phyloP scores from a whole-genome alignment of 805 yeast species.

The Peterozyma xylosa region DNA sequence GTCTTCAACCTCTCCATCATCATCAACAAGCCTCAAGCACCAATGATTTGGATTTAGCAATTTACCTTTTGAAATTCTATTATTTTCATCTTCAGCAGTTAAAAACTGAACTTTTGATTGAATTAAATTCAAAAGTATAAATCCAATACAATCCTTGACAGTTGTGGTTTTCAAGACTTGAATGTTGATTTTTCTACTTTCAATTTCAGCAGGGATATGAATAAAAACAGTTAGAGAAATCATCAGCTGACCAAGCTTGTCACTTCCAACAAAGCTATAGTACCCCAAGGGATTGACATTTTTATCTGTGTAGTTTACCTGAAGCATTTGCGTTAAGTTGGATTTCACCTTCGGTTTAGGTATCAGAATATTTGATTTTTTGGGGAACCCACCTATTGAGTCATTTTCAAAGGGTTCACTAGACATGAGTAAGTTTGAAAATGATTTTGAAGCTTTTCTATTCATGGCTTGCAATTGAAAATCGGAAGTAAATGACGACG shows the following conservation, averaged over 20 bases:
- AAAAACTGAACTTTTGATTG: not conserved
- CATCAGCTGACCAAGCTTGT: slow-evolving; percentile 4
- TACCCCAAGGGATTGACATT: slow-evolving; percentile 36
- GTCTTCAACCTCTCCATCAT: slow-evolving; percentile 89
- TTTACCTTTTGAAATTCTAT: not conserved
- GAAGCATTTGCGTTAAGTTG: slow-evolving; percentile 34
- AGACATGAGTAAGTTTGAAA: not conserved
- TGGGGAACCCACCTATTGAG: not conserved
- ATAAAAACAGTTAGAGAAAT: slow-evolving; percentile 17
- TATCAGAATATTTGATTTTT: not conserved
- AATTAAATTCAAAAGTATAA: slow-evolving; percentile 21
- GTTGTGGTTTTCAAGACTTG: slow-evolving; percentile 9
- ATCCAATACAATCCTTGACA: slow-evolving; percentile 31
- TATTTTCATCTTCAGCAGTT: not conserved
- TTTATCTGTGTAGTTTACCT: slow-evolving; percentile 26
- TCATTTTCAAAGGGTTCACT: not conserved
- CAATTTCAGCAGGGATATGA: not conserved
- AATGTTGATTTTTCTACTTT: not conserved
- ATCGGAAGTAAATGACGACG: too few species aligned
- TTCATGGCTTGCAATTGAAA: too few species aligned
- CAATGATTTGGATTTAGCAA: slow-evolving; percentile 56
- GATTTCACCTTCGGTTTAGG: slow-evolving; percentile 16
- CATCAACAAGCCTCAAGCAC: slow-evolving; percentile 80
- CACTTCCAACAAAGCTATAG: slow-evolving; percentile 29
- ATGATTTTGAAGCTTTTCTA: slow-evolving; percentile 1